Evolutionary conservation across 2,329 filamentous ascomycete species (phyloP), one percentile per base, ranked within the genome.

Genomic region (Coniochaeta hoffmannii): DNA sequence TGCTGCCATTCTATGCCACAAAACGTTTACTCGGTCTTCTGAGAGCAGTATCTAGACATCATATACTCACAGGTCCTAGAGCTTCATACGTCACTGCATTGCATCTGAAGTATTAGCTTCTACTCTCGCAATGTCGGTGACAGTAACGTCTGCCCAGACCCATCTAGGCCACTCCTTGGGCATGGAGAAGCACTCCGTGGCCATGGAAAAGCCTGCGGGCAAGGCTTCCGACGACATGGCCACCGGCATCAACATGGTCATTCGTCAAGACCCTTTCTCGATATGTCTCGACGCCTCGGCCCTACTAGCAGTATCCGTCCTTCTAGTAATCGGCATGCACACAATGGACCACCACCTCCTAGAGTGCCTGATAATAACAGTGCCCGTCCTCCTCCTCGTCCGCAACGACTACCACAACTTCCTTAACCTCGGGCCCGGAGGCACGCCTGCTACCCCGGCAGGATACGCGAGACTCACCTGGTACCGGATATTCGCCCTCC

Each of bases 401-500:
- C 82, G 83, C 65, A 82, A 83, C 65, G 88, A 93, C 74, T 94
- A 90, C 70, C 73, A 77, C 54, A 87, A 86, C 67, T 94, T 90
- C 71, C 74, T 93, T 60, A 81, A 81, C 36, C 82, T 95, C 19
- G 90, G 90, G 0, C 89, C 89, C 0, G 90, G 90, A 24, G 90
- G 90, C 57, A 93, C 88, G 0, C 89, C 90, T 0, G 79, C 85
- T 2, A 94, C 87, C 0, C 80, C 88, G 41, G 60, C 71, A 5
- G 90, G 89, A 60, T 95, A 93, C 69, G 71, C 90, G 26, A 81
- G 82, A 55, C 85, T 94, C 69, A 87, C 86, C 59, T 82, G 83
- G 69, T 80, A 93, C 51, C 83, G 86, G 11, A 71, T 92, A 50
- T 86, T 90, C 74, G 80, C 82, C 34, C 76, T 94, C 4, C 80